A percentile compares a stretch with the other conserved stretches of the same genome.
These are phyloP conservation scores for Acacia crassicarpa DNA, from an alignment of 306 rosid species.

Conservation along the genomic window DNA sequence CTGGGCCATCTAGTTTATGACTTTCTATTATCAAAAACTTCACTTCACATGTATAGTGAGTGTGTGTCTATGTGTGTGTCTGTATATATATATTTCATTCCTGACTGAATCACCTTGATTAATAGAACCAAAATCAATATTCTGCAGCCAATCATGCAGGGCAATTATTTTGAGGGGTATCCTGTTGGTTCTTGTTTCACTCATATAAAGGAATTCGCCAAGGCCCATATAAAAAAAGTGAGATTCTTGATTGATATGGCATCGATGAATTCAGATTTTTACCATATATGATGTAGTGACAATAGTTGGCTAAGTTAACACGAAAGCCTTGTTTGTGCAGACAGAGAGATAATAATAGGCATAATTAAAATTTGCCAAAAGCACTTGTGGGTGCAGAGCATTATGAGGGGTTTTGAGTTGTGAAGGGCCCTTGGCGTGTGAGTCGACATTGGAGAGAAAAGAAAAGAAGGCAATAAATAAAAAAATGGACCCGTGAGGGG, in stretches of 20 bases:
- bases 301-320: neutral
- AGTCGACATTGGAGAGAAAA: conserved; percentile 15
- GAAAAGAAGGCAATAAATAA: conserved; percentile 35
- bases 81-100: no score
- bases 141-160: conserved; percentile 32
- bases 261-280: neutral
- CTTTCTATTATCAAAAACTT: conserved; percentile 24
- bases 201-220: neutral
- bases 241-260: neutral
- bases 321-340: neutral
- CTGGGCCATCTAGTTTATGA: conserved; percentile 24
- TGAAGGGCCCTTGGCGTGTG: neutral
- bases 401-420: conserved; percentile 26
- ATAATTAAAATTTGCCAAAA: neutral
- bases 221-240: neutral
- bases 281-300: neutral
- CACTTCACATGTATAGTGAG: neutral
- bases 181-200: neutral
- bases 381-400: neutral
- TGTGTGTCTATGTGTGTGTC: no score
- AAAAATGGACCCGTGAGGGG: conserved; percentile 46
- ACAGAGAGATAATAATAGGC: neutral
- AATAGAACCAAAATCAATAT: conserved; percentile 27
- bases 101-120: conserved; percentile 6
- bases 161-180: conserved; percentile 30